A percentile compares a stretch with the other conserved stretches of the same genome.
Conservation (phyloP, 352 stramenopile genomes). For the Pythium phragmiticola region DNA sequence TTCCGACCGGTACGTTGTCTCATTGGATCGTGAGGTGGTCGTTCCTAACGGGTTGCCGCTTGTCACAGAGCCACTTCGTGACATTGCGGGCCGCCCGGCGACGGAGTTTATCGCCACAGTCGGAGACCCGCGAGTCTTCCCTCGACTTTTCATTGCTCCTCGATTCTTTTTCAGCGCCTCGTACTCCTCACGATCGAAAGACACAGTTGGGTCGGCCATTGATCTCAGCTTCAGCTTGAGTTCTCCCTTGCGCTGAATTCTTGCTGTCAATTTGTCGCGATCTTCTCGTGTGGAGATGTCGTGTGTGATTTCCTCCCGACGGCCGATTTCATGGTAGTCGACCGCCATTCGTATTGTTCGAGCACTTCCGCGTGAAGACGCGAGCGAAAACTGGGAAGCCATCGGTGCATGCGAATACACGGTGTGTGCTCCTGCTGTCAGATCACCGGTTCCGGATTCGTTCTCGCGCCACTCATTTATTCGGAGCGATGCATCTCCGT, state of each 20-base stretch:
- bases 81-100: neutral
- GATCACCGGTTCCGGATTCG: neutral
- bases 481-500: slow-evolving; percentile 9
- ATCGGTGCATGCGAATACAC: neutral
- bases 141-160: slow-evolving; percentile 4
- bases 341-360: slow-evolving; percentile 26
- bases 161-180: slow-evolving; percentile 13
- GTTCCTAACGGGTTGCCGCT: neutral
- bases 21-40: slow-evolving; percentile 17
- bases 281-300: slow-evolving; percentile 46
- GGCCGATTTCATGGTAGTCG: slow-evolving; percentile 39
- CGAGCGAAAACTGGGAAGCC: slow-evolving; percentile 21
- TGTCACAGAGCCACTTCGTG: slow-evolving; percentile 2
- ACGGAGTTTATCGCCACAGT: neutral
- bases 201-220: slow-evolving; percentile 46
- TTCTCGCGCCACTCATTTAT: slow-evolving; percentile 24
- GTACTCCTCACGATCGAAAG: slow-evolving; percentile 45
- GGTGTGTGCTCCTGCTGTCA: neutral
- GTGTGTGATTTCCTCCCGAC: slow-evolving; percentile 42
- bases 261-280: slow-evolving; percentile 30
- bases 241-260: slow-evolving; percentile 39
- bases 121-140: neutral
- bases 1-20: slow-evolving; percentile 45
- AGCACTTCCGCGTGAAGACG: slow-evolving; percentile 5
- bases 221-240: slow-evolving; percentile 51